Evolutionary conservation across 192 early-diverging fungal genomes (phyloP), one percentile per base, ranked within the genome.

Genomic region (Mortierella antarctica): DNA sequence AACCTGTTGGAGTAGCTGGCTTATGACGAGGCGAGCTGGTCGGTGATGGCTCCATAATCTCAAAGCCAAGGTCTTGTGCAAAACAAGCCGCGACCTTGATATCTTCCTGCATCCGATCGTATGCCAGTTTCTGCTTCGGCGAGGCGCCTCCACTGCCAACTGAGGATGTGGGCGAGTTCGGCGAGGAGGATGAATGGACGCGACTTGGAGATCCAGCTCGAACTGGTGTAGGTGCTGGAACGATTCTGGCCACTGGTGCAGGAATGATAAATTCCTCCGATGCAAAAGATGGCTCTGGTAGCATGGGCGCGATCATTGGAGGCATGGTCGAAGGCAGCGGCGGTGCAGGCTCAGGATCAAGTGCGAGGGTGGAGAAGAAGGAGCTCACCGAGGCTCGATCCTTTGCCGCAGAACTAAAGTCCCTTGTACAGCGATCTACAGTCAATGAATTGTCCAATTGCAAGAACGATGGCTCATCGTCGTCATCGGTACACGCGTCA

Each of bases 61-160:
- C 76, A 20, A 79, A 79, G 5, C 76, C 76, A 20, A 79, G 68
- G 45, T 79, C 76, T 6, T 79, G 69, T 44, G 76, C 76, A 57
- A 79, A 79, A 39, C 62, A 62, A 2, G 68, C 51, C 7, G 76
- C 69, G 5, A 71, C 57, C 12, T 71, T 31, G 20, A 60, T 62
- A 41, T 79, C 76, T 21, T 79, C 76, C 17, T 65, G 76, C 47
- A 62, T 55, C 18, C 55, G 46, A 13, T 66, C 57, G 9, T 65
- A 60, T n/a, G 11, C 56, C 3, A 21, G 50, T 40, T 48, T 57
- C 47, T 50, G 45, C 0, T 21, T 47, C 42, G 23, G n/a, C 10
- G 50, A 31, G 31, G 31, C 31, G 31, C 31, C 31, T 31, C 31
- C 31, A 31, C 31, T 31, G 31, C 31, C 31, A 31, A 3, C 21